Evolutionary conservation across 441 rosid genomes (phyloP).

Genomic region (Daphne laureola): DNA sequence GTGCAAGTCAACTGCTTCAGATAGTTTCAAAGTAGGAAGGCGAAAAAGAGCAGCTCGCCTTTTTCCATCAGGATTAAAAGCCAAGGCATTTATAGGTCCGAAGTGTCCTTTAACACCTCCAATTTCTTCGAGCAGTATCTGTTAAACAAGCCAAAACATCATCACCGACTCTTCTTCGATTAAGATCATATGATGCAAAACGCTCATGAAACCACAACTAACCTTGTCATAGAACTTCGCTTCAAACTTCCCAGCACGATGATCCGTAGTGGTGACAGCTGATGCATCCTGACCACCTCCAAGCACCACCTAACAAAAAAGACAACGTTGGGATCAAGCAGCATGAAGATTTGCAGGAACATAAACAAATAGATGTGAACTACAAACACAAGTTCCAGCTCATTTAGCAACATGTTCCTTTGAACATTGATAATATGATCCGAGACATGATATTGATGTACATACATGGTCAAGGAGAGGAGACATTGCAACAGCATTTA

Average conservation of each 20-base stretch:
- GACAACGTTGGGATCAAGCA: not conserved
- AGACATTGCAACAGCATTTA: slow-evolving; percentile 89
- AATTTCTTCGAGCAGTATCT: slow-evolving; percentile 86
- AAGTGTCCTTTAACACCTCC: slow-evolving; percentile 97
- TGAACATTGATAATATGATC: too few relatives aligned
- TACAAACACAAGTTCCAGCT: too few relatives aligned
- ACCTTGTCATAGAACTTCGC: slow-evolving; percentile 87
- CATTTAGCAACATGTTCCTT: too few relatives aligned
- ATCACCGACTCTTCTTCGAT: not conserved
- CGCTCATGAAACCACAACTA: slow-evolving; percentile 7
- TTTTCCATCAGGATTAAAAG: slow-evolving; percentile 91
- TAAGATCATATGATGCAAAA: not conserved
- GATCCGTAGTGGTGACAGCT: slow-evolving; percentile 89
- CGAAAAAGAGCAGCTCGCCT: slow-evolving; percentile 33
- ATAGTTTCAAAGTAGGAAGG: too few relatives aligned
- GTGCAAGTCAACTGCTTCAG: too few relatives aligned
- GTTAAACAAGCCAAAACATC: slow-evolving; percentile 7
- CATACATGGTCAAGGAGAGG: slow-evolving; percentile 91
- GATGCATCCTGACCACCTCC: slow-evolving; percentile 99
- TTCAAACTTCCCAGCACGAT: slow-evolving; percentile 92
- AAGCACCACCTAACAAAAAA: slow-evolving; percentile 58
- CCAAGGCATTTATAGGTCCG: slow-evolving; percentile 95
- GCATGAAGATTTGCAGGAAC: not conserved
- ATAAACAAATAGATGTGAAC: not conserved
- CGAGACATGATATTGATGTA: slow-evolving; percentile 2